Percentiles rank a stretch among this genome's conserved stretches.
phyloP scores from a whole-genome alignment of 2,329 filamentous ascomycete genomes.

The Colletotrichum australisinense region DNA sequence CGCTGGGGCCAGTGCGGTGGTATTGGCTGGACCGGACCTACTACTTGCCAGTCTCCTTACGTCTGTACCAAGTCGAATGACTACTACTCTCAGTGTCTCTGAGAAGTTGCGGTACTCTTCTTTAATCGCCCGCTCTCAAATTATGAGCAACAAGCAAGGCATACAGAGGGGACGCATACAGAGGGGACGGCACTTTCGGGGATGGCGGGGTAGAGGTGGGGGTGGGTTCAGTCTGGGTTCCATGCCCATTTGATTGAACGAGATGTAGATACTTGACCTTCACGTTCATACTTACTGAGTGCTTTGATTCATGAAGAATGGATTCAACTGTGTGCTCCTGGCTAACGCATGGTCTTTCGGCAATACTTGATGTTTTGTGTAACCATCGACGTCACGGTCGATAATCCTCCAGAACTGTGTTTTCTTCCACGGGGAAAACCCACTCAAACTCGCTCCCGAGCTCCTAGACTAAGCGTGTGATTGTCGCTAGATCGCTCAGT shows the following conservation, averaged over 20 bases:
- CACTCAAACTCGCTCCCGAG: neutral
- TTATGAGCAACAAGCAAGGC: neutral
- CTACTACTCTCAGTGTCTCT: constrained; percentile 41
- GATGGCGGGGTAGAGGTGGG: neutral
- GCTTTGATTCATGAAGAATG: neutral
- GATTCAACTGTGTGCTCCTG: neutral
- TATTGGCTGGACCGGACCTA: constrained; percentile 34
- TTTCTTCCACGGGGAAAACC: neutral
- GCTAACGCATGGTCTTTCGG: neutral
- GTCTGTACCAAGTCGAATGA: constrained; percentile 37
- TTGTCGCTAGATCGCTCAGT: no score
- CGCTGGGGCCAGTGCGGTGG: constrained; percentile 40
- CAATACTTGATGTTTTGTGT: neutral
- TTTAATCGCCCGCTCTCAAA: no score
- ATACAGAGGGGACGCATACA: neutral
- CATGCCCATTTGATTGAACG: neutral
- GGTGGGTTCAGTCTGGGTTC: neutral
- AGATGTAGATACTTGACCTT: neutral
- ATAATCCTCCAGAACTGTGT: neutral
- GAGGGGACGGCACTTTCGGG: neutral
- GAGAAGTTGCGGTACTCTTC: neutral
- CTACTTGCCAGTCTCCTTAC: constrained; percentile 33
- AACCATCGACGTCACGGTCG: neutral
- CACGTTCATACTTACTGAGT: neutral
- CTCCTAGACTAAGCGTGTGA: neutral